These are phyloP conservation scores for Plasmodium berghei DNA, from an alignment of 169 alveolate genomes.

Conservation along the genomic window DNA sequence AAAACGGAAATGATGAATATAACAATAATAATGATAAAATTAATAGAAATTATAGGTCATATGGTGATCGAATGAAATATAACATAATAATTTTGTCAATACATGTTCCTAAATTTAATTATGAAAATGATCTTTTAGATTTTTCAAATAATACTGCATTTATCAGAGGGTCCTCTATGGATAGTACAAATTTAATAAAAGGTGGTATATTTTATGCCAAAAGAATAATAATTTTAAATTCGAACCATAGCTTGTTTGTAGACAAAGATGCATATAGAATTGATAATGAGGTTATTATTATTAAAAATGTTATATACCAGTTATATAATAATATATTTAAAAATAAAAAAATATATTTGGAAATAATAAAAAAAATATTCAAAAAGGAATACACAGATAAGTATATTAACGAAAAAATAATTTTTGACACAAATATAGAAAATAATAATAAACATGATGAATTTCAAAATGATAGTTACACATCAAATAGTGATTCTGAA, in stretches of 20 bases:
- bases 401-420: conserved; percentile 32
- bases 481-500: neutral
- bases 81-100: conserved; percentile 69
- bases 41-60: neutral
- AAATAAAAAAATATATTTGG: conserved; percentile 68
- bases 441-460: neutral
- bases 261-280: conserved; percentile 71
- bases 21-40: neutral
- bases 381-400: conserved; percentile 11
- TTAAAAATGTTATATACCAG: conserved; percentile 55
- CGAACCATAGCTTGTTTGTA: conserved; percentile 67
- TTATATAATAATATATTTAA: conserved; percentile 37
- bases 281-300: conserved; percentile 67
- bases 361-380: conserved; percentile 19
- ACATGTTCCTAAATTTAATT: conserved; percentile 80
- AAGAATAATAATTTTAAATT: conserved; percentile 45
- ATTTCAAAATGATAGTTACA: neutral
- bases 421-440: conserved; percentile 20
- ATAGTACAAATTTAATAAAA: conserved; percentile 69
- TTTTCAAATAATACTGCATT: conserved; percentile 76
- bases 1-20: neutral
- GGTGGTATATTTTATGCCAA: conserved; percentile 81
- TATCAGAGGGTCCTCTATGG: conserved; percentile 84
- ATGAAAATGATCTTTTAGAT: conserved; percentile 58
- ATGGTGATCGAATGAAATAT: conserved; percentile 35